Base-by-base conservation (phyloP, 2,329 filamentous ascomycete genomes). In the Talaromyces rugulosus region DNA sequence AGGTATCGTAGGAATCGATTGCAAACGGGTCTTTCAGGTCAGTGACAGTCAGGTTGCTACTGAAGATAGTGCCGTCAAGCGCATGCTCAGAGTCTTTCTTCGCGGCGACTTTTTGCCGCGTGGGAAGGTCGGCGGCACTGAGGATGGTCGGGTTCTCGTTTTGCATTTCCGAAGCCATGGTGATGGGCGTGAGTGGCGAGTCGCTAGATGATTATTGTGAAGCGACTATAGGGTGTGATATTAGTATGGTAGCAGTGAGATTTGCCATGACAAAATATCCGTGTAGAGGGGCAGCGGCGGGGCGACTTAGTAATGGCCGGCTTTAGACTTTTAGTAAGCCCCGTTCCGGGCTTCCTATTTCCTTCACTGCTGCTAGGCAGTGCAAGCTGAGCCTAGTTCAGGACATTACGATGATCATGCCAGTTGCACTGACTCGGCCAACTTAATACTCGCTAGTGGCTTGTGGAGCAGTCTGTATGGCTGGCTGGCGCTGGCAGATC, bases 91-190 rank as follows among this genome's bases (percentile, higher is more conserved):
- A 63, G 30, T 67, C 78, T 80, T 69, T 59, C 56, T 73, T 84
- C 80, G 69, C 74, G 66, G 69, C 72, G 72, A 68, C 71, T 71
- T 65, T 73, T 67, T 85, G 83, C 66, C 93, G 88, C 33, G 91
- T 95, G 52, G 95, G 93, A 57, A 99, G 86, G 78, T 98, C 91
- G 51, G 91, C 91, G 58, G 87, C 85, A 77, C 89, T 96, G 71
- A 98, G 81, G 73, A 99, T 93, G 66, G 91, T 96, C 60, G 95
- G 95, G 80, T 99, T 98, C 66, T 90, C 92, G 58, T 77, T 75
- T 53, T 77, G 73, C 52, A 76, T 69, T 63, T 75, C 72, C 9
- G 68, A 66, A 9, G 70, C 66, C 72, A 76, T 76, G 59, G 18
- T 76, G 59, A 36, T 16, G 34, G 28, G 44, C 4, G 18, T 51